Evolutionary conservation across 306 rosid genomes (phyloP).

Genomic region (Gastrolobium villosum): DNA sequence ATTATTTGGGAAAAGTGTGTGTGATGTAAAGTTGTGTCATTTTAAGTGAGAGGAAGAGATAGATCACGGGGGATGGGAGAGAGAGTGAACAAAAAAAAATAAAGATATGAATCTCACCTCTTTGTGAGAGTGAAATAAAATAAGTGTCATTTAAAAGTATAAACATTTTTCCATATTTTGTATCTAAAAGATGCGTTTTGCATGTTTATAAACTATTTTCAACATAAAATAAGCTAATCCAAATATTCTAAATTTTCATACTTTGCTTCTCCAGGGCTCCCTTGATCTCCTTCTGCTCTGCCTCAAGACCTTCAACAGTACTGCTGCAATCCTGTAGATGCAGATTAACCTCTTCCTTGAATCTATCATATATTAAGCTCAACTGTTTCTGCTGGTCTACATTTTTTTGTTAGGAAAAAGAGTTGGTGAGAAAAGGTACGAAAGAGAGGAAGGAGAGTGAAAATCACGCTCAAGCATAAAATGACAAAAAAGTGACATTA

Average conservation of each 20-base stretch:
- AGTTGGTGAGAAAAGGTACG: slow-evolving; percentile 21
- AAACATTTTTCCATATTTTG: no score
- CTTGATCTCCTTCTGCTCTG: slow-evolving; percentile 74
- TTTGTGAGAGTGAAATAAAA: no score
- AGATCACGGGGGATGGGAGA: no score
- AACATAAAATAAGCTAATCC: slow-evolving; percentile 10
- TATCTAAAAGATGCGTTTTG: slow-evolving; percentile 35
- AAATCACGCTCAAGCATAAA: slow-evolving; percentile 21
- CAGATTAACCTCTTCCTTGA: slow-evolving; percentile 83
- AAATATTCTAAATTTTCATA: slow-evolving; percentile 47
- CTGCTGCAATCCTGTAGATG: slow-evolving; percentile 82
- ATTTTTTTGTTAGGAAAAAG: slow-evolving; percentile 44
- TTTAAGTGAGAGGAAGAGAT: no score
- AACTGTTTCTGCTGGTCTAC: slow-evolving; percentile 82
- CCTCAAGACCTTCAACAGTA: slow-evolving; percentile 75
- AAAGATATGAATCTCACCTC: no score
- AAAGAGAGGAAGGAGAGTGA: slow-evolving; percentile 15
- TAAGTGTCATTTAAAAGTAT: no score
- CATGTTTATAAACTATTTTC: slow-evolving; percentile 2
- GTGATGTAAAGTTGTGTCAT: no score
- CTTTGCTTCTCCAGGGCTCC: slow-evolving; percentile 84
- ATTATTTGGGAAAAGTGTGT: no score
- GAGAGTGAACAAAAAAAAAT: no score
- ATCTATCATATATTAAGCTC: slow-evolving; percentile 74
- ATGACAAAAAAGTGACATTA: not conserved